Evolutionary conservation across 768 basidiomycete genomes (phyloP), one percentile per base, ranked within the genome.

Genomic region (Calocera cornea): DNA sequence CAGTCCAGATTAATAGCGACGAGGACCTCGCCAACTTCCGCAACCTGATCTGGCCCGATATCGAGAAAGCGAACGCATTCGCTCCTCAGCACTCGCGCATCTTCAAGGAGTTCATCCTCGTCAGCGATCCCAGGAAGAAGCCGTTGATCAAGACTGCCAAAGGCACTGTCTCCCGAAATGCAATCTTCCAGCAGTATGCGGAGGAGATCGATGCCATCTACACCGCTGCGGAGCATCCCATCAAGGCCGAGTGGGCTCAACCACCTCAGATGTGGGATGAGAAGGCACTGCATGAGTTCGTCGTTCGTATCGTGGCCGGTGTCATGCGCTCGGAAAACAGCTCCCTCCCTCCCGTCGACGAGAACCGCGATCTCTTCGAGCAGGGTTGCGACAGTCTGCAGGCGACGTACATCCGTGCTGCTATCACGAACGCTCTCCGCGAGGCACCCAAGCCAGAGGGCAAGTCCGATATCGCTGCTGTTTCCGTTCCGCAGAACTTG

Each of bases 51-150:
- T 60, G 54, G 54, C 27, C 22, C 22, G 54, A 60, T 29, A 60
- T 60, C 22, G 27, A 60, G 27, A 60, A 60, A 29, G 54, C 54
- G 22, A 60, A 60, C 19, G 31, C 22, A 16, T 60, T 29, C 19
- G 54, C 54, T 16, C 54, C 54, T 16, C 54, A 60, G 54, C 54
- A 60, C 24, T 60, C 54, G 2, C 54, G 54, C 10, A 60, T 60
- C 24, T 60, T 60, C 54, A 60, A 60, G 31, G 54, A 60, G 54
- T 60, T 60, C 54, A 60, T 60, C 54, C 54, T 60, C 31, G 54
- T 60, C 54, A 29, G 14, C 10, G 27, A 60, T 60, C 54, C 54
- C 7, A 33, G 2, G 22, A 10, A 14, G 54, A 60, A 60, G 31
- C 54, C 54, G 3, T 29, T 27, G 54, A 11, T 33, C 16, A 27